These are phyloP conservation scores for Ailanthus altissimus DNA, from an alignment of 345 rosid genomes.

Conservation along the genomic window DNA sequence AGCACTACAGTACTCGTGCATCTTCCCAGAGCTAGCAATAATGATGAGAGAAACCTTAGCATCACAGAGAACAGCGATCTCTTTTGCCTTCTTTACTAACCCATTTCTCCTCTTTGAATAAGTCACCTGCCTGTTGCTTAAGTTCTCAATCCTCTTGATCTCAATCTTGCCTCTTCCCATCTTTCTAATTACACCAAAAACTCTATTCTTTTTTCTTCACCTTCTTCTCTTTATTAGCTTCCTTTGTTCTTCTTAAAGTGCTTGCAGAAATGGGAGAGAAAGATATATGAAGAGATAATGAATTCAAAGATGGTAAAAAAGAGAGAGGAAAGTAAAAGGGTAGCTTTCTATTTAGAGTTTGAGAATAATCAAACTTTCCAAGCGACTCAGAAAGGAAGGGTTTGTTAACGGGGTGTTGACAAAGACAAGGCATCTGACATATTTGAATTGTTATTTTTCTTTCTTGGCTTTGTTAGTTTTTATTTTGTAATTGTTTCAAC, in stretches of 20 bases:
- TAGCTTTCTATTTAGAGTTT: slow-evolving; percentile 47
- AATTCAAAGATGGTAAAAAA: slow-evolving; percentile 21
- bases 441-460: slow-evolving; percentile 15
- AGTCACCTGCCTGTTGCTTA: slow-evolving; percentile 74
- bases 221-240: not conserved
- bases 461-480: slow-evolving; percentile 26
- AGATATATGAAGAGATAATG: slow-evolving; percentile 12
- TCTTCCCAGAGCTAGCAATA: slow-evolving; percentile 64
- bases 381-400: slow-evolving; percentile 47
- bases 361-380: slow-evolving; percentile 48
- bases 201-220: no score
- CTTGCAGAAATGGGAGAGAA: slow-evolving; percentile 21
- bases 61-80: slow-evolving; percentile 77
- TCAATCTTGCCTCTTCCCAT: slow-evolving; percentile 88
- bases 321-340: slow-evolving; percentile 29
- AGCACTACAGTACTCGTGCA: slow-evolving; percentile 64
- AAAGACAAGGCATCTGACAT: slow-evolving; percentile 39
- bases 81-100: slow-evolving; percentile 72
- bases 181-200: not conserved
- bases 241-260: slow-evolving; percentile 17
- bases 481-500: slow-evolving; percentile 23
- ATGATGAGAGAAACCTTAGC: slow-evolving; percentile 75
- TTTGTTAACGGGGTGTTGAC: slow-evolving; percentile 47
- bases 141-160: slow-evolving; percentile 81
- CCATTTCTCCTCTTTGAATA: slow-evolving; percentile 78